phyloP scores from a whole-genome alignment of 179 eudicot genomes.

The Spinacia oleracea region DNA sequence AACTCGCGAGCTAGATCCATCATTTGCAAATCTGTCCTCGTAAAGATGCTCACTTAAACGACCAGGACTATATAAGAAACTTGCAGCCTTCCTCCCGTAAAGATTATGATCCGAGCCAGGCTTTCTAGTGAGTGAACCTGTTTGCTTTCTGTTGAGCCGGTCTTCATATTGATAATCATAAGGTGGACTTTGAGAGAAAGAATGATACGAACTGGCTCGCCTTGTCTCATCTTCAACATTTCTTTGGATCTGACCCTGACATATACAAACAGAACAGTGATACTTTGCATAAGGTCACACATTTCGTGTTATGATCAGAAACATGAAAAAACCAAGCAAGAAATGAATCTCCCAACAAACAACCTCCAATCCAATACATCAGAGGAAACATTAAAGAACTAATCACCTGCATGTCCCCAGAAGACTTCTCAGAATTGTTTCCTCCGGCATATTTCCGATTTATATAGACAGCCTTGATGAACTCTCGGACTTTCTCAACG shows the following conservation, averaged over 20 bases:
- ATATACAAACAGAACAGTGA: slow-evolving; percentile 19
- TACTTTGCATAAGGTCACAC: slow-evolving; percentile 1
- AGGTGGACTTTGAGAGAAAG: slow-evolving; percentile 94
- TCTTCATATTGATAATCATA: slow-evolving; percentile 94
- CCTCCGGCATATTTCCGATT: slow-evolving; percentile 63
- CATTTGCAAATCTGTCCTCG: slow-evolving; percentile 68
- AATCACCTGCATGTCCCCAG: slow-evolving; percentile 64
- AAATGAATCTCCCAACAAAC: background rate
- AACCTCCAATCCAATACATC: background rate
- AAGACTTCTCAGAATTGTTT: slow-evolving; percentile 67
- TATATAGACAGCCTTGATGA: slow-evolving; percentile 78
- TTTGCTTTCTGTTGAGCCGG: slow-evolving; percentile 68
- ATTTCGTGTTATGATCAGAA: slow-evolving; percentile 3
- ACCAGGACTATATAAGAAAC: slow-evolving; percentile 70
- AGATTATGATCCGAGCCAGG: slow-evolving; percentile 78
- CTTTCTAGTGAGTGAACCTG: slow-evolving; percentile 61
- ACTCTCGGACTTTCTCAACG: slow-evolving; percentile 73
- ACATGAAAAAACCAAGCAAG: slow-evolving; percentile 1
- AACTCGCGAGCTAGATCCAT: slow-evolving; percentile 60
- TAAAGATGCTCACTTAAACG: slow-evolving; percentile 55
- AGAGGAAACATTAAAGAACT: slow-evolving; percentile 13
- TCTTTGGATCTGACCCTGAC: slow-evolving; percentile 57
- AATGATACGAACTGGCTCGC: slow-evolving; percentile 93
- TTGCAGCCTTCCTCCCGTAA: slow-evolving; percentile 58
- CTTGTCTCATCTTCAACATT: slow-evolving; percentile 64